Evolutionary conservation across 371 early-diverging fungal species (phyloP).

Genomic region (Vavraia culicis): DNA sequence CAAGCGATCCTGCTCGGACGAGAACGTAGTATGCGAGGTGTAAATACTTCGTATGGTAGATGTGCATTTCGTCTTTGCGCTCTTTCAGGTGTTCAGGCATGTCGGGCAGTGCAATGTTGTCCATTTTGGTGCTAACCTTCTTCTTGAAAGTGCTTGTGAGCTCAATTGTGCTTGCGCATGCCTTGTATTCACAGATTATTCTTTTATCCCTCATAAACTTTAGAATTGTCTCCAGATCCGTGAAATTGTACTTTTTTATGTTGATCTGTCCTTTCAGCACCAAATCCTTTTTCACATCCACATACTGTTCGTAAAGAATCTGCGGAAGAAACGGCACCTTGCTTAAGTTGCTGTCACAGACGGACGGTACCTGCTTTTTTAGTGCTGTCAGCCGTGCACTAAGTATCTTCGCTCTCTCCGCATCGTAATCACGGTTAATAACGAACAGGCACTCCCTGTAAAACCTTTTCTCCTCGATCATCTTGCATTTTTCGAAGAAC

Average conservation of each 20-base stretch:
- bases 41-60: slow-evolving; percentile 21
- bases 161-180: background rate
- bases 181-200: background rate
- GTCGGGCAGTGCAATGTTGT: background rate
- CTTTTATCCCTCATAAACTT: background rate
- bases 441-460: no score
- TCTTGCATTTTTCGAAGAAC: no score
- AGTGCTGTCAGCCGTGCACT: no score
- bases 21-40: slow-evolving; percentile 17
- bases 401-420: no score
- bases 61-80: slow-evolving; percentile 1
- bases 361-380: no score
- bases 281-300: no score
- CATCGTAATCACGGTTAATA: no score
- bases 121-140: background rate
- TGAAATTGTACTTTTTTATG: background rate
- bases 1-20: slow-evolving; percentile 11
- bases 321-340: no score
- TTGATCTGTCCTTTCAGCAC: no score
- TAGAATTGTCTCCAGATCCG: slow-evolving; percentile 1
- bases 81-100: background rate
- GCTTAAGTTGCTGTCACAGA: no score
- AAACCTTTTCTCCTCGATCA: no score
- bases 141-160: background rate
- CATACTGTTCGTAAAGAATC: no score